Conservation (phyloP, 768 basidiomycete species). For the Phaffia tasmanica region DNA sequence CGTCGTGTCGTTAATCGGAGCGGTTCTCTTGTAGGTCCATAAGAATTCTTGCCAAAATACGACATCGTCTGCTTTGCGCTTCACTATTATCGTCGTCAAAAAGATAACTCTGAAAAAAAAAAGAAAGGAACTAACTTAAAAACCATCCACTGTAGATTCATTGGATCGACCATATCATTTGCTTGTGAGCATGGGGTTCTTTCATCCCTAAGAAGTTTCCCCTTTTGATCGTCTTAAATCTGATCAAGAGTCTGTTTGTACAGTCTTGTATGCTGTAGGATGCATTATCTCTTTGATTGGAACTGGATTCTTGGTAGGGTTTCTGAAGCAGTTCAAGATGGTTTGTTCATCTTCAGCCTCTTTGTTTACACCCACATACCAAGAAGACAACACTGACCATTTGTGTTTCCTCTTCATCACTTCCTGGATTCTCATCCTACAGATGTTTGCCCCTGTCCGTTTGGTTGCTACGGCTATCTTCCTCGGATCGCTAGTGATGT, state of each 20-base stretch:
- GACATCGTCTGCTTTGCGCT: too few species aligned
- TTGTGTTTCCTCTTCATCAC: neutral
- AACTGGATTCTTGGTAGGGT: constrained; percentile 70
- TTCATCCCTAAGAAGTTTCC: too few species aligned
- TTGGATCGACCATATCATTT: constrained; percentile 58
- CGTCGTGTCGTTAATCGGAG: constrained; percentile 65
- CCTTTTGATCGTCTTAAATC: constrained; percentile 1
- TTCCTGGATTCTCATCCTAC: neutral
- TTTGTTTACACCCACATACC: neutral
- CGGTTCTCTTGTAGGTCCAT: constrained; percentile 47
- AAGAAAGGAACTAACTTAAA: too few species aligned
- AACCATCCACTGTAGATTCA: constrained; percentile 42
- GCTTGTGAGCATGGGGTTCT: constrained; percentile 48
- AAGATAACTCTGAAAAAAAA: too few species aligned
- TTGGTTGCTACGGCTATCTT: constrained; percentile 21
- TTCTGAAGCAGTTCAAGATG: constrained; percentile 61
- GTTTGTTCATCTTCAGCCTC: constrained; percentile 40
- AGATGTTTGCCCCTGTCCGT: constrained; percentile 95
- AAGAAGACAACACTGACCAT: neutral
- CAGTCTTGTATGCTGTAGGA: constrained; percentile 73
- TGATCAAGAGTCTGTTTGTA: neutral
- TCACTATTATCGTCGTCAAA: too few species aligned
- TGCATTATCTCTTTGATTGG: constrained; percentile 71
- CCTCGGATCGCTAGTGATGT: constrained; percentile 63
- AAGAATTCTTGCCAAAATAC: too few species aligned